Base-by-base conservation (phyloP, 2,329 filamentous ascomycete species). In the Venturia nashicola region DNA sequence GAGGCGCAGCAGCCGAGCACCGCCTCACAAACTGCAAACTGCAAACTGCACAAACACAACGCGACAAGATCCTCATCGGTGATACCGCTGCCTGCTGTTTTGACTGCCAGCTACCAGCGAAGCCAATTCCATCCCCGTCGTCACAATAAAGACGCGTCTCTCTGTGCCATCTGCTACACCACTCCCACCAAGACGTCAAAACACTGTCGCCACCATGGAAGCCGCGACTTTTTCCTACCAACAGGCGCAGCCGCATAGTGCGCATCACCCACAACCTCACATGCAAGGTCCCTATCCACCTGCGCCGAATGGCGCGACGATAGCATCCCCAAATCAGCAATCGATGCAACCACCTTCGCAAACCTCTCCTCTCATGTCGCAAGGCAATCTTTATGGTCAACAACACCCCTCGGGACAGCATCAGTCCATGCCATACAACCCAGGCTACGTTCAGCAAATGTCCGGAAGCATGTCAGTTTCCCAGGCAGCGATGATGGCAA, bases 401-500 rank as follows among this genome's bases (percentile, higher is more conserved):
- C 83, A 86, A 67, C 84, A 83, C 71, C 82, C 75, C 61, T 72
- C 86, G 69, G 79, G 79, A 61, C 83, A 85, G 61, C 83, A 84
- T 71, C 83, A 83, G 68, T 87, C 88, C 77, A 90, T 87, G 82
- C 90, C 86, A 78, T 97, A 96, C 76, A 85, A 89, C 71, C 84
- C 88, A 73, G 93, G 91, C 73, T 87, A 85, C 65, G 81, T 88
- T 68, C 82, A 86, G 70, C 82, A 82, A 71, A 91, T 96, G 85
- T 87, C 89, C 65, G 78, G 77, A 27, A 96, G 96, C 78, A 90
- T 93, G 76, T 87, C 88, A 42, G 84, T 88, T 23, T 90, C 91
- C 59, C 90, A 96, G 75, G 91, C 91, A 16, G 92, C 93, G 61
- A 92, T 92, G 65, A 94, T 96, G 90, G 92, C 89, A 27, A 96